A percentile compares a stretch with the other conserved stretches of the same genome.
Conservation (phyloP, 495 filamentous ascomycete species). For the Aspergillus incahuasiensis region DNA sequence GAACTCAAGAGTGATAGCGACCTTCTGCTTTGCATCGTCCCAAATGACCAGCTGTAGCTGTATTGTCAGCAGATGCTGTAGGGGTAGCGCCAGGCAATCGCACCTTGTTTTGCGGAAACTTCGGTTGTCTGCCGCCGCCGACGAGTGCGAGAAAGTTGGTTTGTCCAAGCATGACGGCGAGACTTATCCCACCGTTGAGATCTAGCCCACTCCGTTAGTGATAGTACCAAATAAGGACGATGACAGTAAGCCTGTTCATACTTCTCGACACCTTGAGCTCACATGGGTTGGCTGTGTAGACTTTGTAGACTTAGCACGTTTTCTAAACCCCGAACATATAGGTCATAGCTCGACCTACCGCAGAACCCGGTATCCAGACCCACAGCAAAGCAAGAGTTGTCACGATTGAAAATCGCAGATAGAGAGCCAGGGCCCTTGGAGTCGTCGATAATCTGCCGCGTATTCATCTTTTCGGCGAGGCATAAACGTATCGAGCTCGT, state of each 20-base stretch:
- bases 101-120: slow-evolving; percentile 84
- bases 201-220: slow-evolving; percentile 44
- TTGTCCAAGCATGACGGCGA: slow-evolving; percentile 82
- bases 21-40: slow-evolving; percentile 79
- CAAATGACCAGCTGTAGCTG: slow-evolving; percentile 69
- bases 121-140: slow-evolving; percentile 81
- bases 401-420: slow-evolving; percentile 81
- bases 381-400: slow-evolving; percentile 83
- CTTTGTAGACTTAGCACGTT: slow-evolving; percentile 33
- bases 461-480: slow-evolving; percentile 64
- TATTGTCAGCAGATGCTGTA: slow-evolving; percentile 7
- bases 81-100: slow-evolving; percentile 9
- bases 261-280: slow-evolving; percentile 65
- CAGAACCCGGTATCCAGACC: slow-evolving; percentile 84
- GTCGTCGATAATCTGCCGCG: slow-evolving; percentile 76
- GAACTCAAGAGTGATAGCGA: slow-evolving; percentile 68
- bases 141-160: slow-evolving; percentile 87
- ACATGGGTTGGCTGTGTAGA: slow-evolving; percentile 74
- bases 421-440: slow-evolving; percentile 70
- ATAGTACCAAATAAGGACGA: too few relatives aligned
- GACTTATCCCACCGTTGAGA: slow-evolving; percentile 78
- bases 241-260: slow-evolving; percentile 22
- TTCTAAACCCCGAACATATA: slow-evolving; percentile 1
- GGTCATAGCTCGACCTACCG: slow-evolving; percentile 49
- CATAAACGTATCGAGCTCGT: slow-evolving; percentile 3